Percentiles rank a stretch among this genome's conserved stretches.
Evolutionary conservation across 345 rosid genomes (phyloP).

Genomic region (Melaleuca alternifolia): DNA sequence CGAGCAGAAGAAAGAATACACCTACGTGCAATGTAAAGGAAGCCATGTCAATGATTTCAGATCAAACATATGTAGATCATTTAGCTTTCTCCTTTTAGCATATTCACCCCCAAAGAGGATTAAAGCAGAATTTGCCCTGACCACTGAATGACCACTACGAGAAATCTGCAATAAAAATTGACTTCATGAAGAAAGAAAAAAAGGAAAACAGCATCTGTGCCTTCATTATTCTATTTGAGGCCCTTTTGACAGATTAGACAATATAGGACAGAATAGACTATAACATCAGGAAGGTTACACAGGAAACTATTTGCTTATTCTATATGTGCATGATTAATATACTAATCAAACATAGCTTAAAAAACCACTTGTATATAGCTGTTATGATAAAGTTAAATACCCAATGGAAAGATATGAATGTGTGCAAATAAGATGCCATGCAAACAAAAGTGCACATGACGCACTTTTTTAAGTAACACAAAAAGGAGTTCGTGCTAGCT

Average conservation of each 20-base stretch:
- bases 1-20: neutral
- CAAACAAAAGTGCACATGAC: neutral
- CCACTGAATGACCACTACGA: slow-evolving; percentile 84
- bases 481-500: neutral
- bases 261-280: neutral
- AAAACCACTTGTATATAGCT: neutral
- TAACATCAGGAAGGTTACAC: neutral
- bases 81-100: slow-evolving; percentile 77
- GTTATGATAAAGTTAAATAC: neutral
- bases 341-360: neutral
- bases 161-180: slow-evolving; percentile 44
- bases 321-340: neutral
- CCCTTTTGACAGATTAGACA: neutral
- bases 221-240: neutral
- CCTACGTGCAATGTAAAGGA: slow-evolving; percentile 95
- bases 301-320: neutral
- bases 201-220: neutral
- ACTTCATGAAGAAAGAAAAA: neutral
- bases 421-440: neutral
- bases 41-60: slow-evolving; percentile 94
- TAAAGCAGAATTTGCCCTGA: slow-evolving; percentile 67
- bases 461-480: neutral
- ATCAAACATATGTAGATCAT: slow-evolving; percentile 95
- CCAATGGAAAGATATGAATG: neutral
- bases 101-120: slow-evolving; percentile 95